A percentile compares a stretch with the other conserved stretches of the same genome.
phyloP scores from a whole-genome alignment of 345 rosid genomes.

The Noccaea bulbosa region DNA sequence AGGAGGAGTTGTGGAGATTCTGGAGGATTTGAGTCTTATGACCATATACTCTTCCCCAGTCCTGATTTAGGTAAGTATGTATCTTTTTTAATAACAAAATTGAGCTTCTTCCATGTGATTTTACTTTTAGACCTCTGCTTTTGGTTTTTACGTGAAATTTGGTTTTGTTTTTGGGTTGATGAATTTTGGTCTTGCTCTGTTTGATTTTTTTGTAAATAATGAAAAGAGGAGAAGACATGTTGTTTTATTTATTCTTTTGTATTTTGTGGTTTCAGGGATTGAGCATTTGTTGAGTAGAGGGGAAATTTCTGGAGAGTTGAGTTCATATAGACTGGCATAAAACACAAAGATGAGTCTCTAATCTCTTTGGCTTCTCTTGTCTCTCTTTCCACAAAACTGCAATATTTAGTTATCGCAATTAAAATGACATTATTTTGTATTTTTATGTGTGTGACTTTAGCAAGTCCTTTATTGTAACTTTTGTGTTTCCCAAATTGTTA shows the following conservation, averaged over 20 bases:
- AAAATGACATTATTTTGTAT: not conserved
- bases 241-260: not conserved
- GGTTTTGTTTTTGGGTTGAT: not conserved
- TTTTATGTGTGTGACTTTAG: slow-evolving; percentile 14
- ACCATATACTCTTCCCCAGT: slow-evolving; percentile 43
- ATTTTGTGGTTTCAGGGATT: slow-evolving; percentile 48
- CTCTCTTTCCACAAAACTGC: slow-evolving; percentile 6
- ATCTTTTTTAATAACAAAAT: not conserved
- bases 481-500: not conserved
- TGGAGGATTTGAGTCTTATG: slow-evolving; percentile 43
- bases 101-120: not conserved
- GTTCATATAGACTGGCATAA: slow-evolving; percentile 27
- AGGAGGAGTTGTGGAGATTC: slow-evolving; percentile 44
- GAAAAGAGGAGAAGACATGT: not conserved
- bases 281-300: slow-evolving; percentile 54
- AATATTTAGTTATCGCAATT: not conserved
- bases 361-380: not conserved
- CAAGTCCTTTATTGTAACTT: slow-evolving; percentile 2
- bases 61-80: slow-evolving; percentile 46
- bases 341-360: slow-evolving; percentile 4
- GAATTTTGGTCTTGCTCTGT: not conserved
- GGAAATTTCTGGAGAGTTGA: slow-evolving; percentile 37
- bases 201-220: not conserved
- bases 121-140: not conserved
- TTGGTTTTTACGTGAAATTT: not conserved